A percentile compares a stretch with the other conserved stretches of the same genome.
These are phyloP conservation scores for Eimeria zaria DNA, from an alignment of 169 alveolate species.

Conservation along the genomic window DNA sequence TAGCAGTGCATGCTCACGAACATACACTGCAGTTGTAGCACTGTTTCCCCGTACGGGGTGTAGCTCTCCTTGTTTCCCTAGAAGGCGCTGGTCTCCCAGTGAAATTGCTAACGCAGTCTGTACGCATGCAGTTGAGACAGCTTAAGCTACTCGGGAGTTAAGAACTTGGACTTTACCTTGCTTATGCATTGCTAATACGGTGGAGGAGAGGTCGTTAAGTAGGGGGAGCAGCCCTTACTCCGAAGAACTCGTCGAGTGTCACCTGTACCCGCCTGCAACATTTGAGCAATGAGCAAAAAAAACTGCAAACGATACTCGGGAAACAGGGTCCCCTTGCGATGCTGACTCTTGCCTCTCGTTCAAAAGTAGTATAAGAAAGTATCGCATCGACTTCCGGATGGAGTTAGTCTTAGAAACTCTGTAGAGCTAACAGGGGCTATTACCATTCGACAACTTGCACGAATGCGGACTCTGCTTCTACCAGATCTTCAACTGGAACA, in stretches of 20 bases:
- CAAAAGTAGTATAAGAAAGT: background rate
- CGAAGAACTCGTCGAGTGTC: constrained; percentile 69
- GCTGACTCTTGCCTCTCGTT: background rate
- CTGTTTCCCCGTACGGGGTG: constrained; percentile 26
- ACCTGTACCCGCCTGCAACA: constrained; percentile 72
- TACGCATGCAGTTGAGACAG: constrained; percentile 5
- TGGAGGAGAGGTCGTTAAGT: background rate
- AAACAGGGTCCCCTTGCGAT: background rate
- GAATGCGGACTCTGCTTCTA: constrained; percentile 72
- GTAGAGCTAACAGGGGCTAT: background rate
- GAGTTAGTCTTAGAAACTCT: background rate
- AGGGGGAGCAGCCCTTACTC: constrained; percentile 16
- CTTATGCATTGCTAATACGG: background rate
- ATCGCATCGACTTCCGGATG: background rate
- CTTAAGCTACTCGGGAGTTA: background rate
- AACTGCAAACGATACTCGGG: background rate
- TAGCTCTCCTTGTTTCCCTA: constrained; percentile 66
- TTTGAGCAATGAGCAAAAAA: background rate
- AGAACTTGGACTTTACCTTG: background rate
- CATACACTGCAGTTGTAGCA: constrained; percentile 41
- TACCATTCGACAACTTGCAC: constrained; percentile 76
- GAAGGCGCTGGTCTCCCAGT: constrained; percentile 61
- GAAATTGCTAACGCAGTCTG: constrained; percentile 77
- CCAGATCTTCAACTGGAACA: constrained; percentile 56
- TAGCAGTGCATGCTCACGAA: constrained; percentile 3